phyloP scores from a whole-genome alignment of 2,329 filamentous ascomycete genomes.

The Ophiostoma perfectum region DNA sequence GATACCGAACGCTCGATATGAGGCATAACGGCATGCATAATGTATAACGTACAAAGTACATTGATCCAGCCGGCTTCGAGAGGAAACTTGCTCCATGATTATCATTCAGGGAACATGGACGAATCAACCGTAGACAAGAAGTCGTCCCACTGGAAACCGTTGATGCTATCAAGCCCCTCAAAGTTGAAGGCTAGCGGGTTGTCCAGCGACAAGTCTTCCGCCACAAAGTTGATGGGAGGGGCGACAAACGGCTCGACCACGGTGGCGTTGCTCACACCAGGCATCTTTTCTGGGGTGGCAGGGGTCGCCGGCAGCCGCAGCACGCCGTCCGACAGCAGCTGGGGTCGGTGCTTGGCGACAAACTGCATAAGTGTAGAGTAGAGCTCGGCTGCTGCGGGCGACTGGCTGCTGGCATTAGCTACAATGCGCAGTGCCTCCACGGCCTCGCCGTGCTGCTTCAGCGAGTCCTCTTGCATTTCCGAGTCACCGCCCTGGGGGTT shows the following conservation, averaged over 20 bases:
- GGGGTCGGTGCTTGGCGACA: conserved; percentile 17
- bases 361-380: conserved; percentile 18
- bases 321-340: neutral
- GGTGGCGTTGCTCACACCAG: neutral
- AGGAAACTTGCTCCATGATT: neutral
- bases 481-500: neutral
- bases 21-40: no score
- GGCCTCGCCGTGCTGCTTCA: conserved; percentile 9
- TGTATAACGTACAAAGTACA: no score
- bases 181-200: conserved; percentile 10
- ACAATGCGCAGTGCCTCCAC: conserved; percentile 18
- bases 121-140: conserved; percentile 12
- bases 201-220: neutral
- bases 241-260: neutral
- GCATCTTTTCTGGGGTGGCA: neutral
- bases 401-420: conserved; percentile 14
- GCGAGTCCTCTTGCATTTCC: neutral
- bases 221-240: neutral
- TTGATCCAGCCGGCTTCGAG: neutral
- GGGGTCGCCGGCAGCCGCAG: neutral
- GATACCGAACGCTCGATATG: no score
- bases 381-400: conserved; percentile 17
- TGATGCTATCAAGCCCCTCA: conserved; percentile 15
- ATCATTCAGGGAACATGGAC: conserved; percentile 2
- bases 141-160: conserved; percentile 20